Conservation (phyloP, 768 basidiomycete species). For the Boletus subcaerulescens region DNA sequence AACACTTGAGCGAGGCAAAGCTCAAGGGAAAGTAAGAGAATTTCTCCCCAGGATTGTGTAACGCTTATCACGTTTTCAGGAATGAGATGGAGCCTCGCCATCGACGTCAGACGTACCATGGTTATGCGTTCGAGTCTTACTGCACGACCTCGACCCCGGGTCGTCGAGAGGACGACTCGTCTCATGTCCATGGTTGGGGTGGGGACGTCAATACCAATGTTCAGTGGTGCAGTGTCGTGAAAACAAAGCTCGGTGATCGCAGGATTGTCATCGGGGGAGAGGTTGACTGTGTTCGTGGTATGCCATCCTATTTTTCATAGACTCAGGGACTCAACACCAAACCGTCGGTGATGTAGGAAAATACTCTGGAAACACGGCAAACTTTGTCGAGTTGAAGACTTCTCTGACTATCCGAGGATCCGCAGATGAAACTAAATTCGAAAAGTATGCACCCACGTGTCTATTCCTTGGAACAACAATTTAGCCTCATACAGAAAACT, state of each 20-base stretch:
- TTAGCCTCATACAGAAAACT: conserved; percentile 58
- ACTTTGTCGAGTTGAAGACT: conserved; percentile 86
- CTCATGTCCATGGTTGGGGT: conserved; percentile 55
- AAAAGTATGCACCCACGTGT: conserved; percentile 53
- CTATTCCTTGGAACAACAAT: neutral
- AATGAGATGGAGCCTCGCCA: conserved; percentile 64
- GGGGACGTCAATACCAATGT: conserved; percentile 84
- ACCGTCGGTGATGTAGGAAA: conserved; percentile 40
- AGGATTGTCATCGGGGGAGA: conserved; percentile 83
- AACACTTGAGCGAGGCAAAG: conserved; percentile 58
- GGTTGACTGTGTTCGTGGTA: conserved; percentile 86
- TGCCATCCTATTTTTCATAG: conserved; percentile 5
- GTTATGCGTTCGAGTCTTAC: conserved; percentile 88
- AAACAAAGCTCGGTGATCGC: conserved; percentile 73
- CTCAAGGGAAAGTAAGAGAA: conserved; percentile 60
- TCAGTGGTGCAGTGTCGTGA: conserved; percentile 89
- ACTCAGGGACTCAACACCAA: neutral
- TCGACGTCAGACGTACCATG: conserved; percentile 69
- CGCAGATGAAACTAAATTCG: conserved; percentile 70
- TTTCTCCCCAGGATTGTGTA: neutral
- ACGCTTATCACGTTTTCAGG: conserved; percentile 36
- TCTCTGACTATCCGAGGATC: conserved; percentile 65
- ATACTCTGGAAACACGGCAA: conserved; percentile 60
- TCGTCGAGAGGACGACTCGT: conserved; percentile 16
- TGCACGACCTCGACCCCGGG: conserved; percentile 52